phyloP scores from a whole-genome alignment of 495 filamentous ascomycete species.

The Ascodesmis nigricans region DNA sequence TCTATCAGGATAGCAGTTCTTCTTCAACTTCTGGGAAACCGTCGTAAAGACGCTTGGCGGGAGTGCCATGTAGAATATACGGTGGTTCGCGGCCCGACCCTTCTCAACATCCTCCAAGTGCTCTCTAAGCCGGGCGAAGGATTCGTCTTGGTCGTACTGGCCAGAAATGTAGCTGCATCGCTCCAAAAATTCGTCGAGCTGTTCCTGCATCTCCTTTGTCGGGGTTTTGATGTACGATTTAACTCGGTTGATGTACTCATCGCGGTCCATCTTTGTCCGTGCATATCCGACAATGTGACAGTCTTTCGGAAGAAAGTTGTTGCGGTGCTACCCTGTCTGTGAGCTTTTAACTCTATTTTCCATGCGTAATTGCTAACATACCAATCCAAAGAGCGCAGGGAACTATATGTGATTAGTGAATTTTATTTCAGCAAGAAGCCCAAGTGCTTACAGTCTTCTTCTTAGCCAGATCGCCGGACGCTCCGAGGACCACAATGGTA shows the following conservation, averaged over 20 bases:
- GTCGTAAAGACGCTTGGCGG: constrained; percentile 95
- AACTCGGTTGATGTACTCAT: constrained; percentile 80
- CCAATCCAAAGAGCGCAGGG: constrained; percentile 93
- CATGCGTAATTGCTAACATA: constrained; percentile 40
- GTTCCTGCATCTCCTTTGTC: constrained; percentile 90
- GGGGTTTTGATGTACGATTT: constrained; percentile 98
- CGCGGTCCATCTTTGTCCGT: constrained; percentile 95
- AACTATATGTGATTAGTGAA: constrained; percentile 35
- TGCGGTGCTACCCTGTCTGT: constrained; percentile 81
- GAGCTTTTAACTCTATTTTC: not conserved
- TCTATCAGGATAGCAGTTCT: constrained; percentile 75
- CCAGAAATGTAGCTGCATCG: constrained; percentile 85
- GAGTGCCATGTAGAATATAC: constrained; percentile 98
- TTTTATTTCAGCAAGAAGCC: constrained; percentile 5
- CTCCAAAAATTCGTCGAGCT: constrained; percentile 68
- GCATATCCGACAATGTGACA: constrained; percentile 98
- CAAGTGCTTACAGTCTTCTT: constrained; percentile 76
- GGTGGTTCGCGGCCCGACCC: constrained; percentile 59
- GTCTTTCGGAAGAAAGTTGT: constrained; percentile 95
- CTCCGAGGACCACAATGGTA: constrained; percentile 87
- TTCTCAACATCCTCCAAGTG: constrained; percentile 79
- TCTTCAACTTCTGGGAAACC: constrained; percentile 90
- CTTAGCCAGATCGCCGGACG: constrained; percentile 93
- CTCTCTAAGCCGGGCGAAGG: constrained; percentile 67
- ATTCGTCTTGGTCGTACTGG: constrained; percentile 93